Evolutionary conservation across 306 rosid genomes (phyloP), one percentile per base, ranked within the genome.

Genomic region (Castanea sativa): DNA sequence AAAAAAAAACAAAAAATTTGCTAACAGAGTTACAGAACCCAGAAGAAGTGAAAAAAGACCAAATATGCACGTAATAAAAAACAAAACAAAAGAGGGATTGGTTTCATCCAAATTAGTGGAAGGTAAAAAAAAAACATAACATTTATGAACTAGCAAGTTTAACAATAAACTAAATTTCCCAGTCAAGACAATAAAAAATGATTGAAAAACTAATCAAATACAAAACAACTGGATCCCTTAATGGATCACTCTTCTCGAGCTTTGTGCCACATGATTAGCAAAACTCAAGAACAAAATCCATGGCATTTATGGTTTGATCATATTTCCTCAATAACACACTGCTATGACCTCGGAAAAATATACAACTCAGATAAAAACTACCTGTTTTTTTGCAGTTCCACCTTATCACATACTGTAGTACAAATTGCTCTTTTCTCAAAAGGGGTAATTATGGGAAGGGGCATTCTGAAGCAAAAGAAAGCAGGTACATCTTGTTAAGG

Each of bases 331-430:
- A 81, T 78, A 91, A 86, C 90, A 84, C 95, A 86, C 81, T 75
- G 81, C 94, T 89, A 89, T 77, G 84, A 88, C 92, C 89, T 79
- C 84, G 76, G 84, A 81, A 84, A 88, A 85, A 90, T 95, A 86
- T 93, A 95, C 98, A 95, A 79, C 94, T 93, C 92, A 16, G 56
- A 86, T 77, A 74, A 88, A 89, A 87, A 76, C 25, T 80, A 87
- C 90, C 91, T 87, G 82, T 83, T 86, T 79, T 80, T 41, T 80
- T 89, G 86, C 82, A 89, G 80, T 87, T 85, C 90, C 93, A 91
- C 91, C 83, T 74, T 73, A 80, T 83, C 87, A 85, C 87, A 86
- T 80, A 84, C 76, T 81, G 97, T 74, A 88, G 79, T 88, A 90
- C 90, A 89, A 71, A 82, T 81, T 75, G 80, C 87, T 82, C 86